Conservation (phyloP, 148 eudicot species). For the Silene uniflora region DNA sequence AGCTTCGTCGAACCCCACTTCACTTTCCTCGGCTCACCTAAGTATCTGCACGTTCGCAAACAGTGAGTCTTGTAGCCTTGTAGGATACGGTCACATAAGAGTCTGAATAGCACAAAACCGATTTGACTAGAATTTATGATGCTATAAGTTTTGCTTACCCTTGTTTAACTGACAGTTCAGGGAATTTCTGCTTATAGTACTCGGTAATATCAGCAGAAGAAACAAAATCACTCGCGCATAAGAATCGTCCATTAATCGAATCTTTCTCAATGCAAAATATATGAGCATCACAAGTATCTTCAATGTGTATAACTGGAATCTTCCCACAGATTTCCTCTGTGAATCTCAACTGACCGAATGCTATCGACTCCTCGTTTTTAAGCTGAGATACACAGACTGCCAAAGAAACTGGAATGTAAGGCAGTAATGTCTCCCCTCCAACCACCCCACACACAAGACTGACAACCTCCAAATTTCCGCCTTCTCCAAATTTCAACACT, state of each 20-base stretch:
- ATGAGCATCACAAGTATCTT: conserved; percentile 45
- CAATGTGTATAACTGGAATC: conserved; percentile 40
- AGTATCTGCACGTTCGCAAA: too few species aligned
- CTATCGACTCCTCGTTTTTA: neutral
- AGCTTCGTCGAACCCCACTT: conserved; percentile 42
- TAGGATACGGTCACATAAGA: too few species aligned
- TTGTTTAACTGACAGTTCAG: conserved; percentile 29
- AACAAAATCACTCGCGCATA: conserved; percentile 40
- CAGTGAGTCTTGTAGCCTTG: too few species aligned
- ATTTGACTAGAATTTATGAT: too few species aligned
- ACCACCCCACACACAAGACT: too few species aligned
- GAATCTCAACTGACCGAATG: conserved; percentile 10
- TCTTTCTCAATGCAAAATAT: conserved; percentile 45
- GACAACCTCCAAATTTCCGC: too few species aligned
- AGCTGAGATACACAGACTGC: conserved; percentile 17
- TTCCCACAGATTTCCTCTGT: conserved; percentile 38
- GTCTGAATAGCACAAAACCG: too few species aligned
- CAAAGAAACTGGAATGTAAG: conserved; percentile 2
- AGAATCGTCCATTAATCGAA: conserved; percentile 33
- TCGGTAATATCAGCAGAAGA: conserved; percentile 38
- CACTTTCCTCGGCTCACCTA: conserved; percentile 16
- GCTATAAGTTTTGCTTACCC: conserved; percentile 28
- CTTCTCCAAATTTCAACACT: too few species aligned
- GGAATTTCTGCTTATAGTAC: conserved; percentile 19
- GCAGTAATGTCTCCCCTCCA: too few species aligned